Evolutionary conservation across 2,329 filamentous ascomycete genomes (phyloP), one percentile per base, ranked within the genome.

Genomic region (Didymella pinodella): DNA sequence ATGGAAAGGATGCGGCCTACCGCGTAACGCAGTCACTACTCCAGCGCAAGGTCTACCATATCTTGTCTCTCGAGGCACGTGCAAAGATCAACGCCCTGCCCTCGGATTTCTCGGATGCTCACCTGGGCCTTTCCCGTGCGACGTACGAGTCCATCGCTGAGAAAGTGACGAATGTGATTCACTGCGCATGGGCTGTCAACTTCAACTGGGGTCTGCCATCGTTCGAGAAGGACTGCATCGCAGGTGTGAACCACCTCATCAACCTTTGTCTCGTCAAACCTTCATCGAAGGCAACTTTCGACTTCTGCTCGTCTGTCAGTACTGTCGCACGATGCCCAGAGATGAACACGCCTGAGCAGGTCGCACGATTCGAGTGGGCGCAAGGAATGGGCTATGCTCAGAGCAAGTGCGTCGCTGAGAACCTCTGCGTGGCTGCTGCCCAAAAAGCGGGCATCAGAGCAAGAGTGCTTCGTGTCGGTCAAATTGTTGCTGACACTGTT

Each of bases 151-250:
- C 45, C 1, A 41, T 73, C 7, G 43, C 56, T 2, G 6, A 41
- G 7, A 62, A 51, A 3, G 67, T 85, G 2, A 76, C 77, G 0
- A 73, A 69, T 22, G 76, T 85, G 10, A 81, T 86, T 26, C 83
- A 86, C 71, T 78, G 78, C 62, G 82, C 83, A 0, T 85, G 84
- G 84, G 74, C 81, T 2, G 84, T 86, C 45, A 85, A 86, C 68
- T 86, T 86, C 74, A 85, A 84, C 69, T 76, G 84, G 61, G 74
- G 74, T 2, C 73, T 86, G 2, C 71, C 75, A 0, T 82, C 77
- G 26, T 86, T 86, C 61, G 83, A 84, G 48, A 61, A 62, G n/a
- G 78, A 82, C 36, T 73, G 73, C 51, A 78, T 86, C 16, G 71
- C 70, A 3, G 82, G 82, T 1, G 76, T 80, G 0, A 69, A 70